Evolutionary conservation across 352 stramenopile genomes (phyloP), one percentile per base, ranked within the genome.

Genomic region (Globisporangium spiculum): DNA sequence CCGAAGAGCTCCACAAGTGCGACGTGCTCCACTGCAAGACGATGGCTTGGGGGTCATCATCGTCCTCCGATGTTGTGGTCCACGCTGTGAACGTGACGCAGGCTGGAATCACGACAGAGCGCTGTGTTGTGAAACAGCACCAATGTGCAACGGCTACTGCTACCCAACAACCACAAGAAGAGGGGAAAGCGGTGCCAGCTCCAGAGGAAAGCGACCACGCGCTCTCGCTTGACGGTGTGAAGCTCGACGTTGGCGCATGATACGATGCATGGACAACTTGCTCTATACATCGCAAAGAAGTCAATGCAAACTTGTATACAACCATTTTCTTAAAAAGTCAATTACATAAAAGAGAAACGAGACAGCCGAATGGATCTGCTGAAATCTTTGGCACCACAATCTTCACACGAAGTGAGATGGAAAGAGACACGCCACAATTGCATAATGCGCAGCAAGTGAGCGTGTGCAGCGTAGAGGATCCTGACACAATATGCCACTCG

Each of bases 11-110:
- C 27, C 87, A 88, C 71, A 88, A 88, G 41, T 90, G 83, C 34
- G 73, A 90, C 46, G 61, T 91, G 41, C 66, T 91, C 27, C 73
- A 69, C 22, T 89, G 83, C 53, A 81, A 80, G 67, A 60, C 74
- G 16, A n/a, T 86, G 76, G 76, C 38, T 57, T 63, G 57, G 59
- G 32, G 14, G 46, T 68, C 63, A 1, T 63, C 24, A 16, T 44
- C 63, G n/a, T 27, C 73, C 10, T 58, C 53, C 4, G 12, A 7
- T 4, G 14, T 50, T 41, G 26, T 16, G 26, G 74, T 93, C 27
- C 72, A 90, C 63, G 48, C 77, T 5, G 81, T 75, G 12, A 69
- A 75, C 8, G 83, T 93, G 20, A 71, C 75, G 3, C 81, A 90
- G 53, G 70, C 62, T 10, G 79, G 77, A 1, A 63, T 90, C 36